A percentile compares a stretch with the other conserved stretches of the same genome.
phyloP scores from a whole-genome alignment of 208 protist species.

The Kentomonas sorsogonicus region DNA sequence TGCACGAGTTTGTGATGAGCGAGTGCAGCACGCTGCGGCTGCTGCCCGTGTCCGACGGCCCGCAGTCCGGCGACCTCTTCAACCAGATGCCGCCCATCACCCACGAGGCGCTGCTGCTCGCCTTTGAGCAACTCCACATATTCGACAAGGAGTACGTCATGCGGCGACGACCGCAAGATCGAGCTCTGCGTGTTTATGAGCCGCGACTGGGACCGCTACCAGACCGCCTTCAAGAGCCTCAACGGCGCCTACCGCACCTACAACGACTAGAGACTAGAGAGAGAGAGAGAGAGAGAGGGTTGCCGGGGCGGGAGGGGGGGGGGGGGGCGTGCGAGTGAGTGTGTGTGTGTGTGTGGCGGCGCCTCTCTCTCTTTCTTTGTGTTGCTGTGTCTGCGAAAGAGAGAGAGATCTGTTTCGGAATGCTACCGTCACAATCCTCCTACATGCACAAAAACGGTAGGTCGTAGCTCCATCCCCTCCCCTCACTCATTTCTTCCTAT shows the following conservation, averaged over 20 bases:
- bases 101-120: slow-evolving; percentile 60
- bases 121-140: slow-evolving; percentile 76
- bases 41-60: slow-evolving; percentile 62
- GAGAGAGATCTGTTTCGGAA: too few species aligned
- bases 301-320: too few species aligned
- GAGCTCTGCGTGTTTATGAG: slow-evolving; percentile 88
- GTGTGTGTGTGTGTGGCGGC: too few species aligned
- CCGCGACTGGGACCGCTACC: slow-evolving; percentile 80
- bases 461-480: too few species aligned
- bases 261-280: slow-evolving; percentile 8
- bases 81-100: slow-evolving; percentile 72
- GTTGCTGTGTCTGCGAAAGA: too few species aligned
- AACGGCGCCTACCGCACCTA: slow-evolving; percentile 7
- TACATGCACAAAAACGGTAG: too few species aligned
- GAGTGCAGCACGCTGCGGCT: slow-evolving; percentile 71
- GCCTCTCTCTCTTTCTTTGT: too few species aligned
- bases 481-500: too few species aligned
- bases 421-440: too few species aligned
- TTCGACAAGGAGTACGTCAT: slow-evolving; percentile 79
- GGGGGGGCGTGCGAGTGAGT: too few species aligned
- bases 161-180: slow-evolving; percentile 53
- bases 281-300: background rate
- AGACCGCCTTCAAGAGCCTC: slow-evolving; percentile 61
- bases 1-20: slow-evolving; percentile 81
- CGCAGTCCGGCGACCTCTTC: slow-evolving; percentile 56